phyloP scores from a whole-genome alignment of 1,284 basidiomycete species.

The Cryptococcus sp. region DNA sequence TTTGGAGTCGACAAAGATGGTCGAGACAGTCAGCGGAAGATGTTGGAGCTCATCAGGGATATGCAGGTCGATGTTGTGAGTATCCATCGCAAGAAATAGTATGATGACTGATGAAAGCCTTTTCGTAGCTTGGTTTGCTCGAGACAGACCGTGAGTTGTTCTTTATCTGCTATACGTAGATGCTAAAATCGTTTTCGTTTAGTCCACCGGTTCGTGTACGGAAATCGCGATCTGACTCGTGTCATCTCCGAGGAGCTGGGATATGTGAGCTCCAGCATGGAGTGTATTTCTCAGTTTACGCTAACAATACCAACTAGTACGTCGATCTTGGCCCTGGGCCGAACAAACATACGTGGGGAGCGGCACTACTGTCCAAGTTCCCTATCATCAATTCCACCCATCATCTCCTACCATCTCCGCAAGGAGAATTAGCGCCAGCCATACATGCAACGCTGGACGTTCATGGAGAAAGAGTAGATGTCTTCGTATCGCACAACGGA shows the following conservation, averaged over 20 bases:
- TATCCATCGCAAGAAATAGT: background rate
- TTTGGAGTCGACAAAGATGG: slow-evolving; percentile 83
- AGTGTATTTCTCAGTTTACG: background rate
- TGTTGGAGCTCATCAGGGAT: slow-evolving; percentile 73
- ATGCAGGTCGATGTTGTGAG: slow-evolving; percentile 74
- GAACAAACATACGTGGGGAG: slow-evolving; percentile 90
- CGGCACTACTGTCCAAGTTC: slow-evolving; percentile 81
- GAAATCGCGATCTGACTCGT: slow-evolving; percentile 84
- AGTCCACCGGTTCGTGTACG: slow-evolving; percentile 78
- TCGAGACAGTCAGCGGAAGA: slow-evolving; percentile 76
- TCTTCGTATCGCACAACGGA: slow-evolving; percentile 87
- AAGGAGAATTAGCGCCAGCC: slow-evolving; percentile 83
- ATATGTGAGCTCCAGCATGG: slow-evolving; percentile 61
- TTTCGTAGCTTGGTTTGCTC: slow-evolving; percentile 61
- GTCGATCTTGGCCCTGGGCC: slow-evolving; percentile 77
- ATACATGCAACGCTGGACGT: slow-evolving; percentile 86
- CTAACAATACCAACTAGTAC: slow-evolving; percentile 33
- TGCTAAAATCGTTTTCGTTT: background rate
- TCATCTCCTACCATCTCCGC: slow-evolving; percentile 83
- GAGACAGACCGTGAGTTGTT: slow-evolving; percentile 74
- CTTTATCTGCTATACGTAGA: slow-evolving; percentile 10
- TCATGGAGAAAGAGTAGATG: slow-evolving; percentile 75
- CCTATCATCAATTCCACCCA: slow-evolving; percentile 88
- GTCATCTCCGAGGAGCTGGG: slow-evolving; percentile 75
- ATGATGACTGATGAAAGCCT: background rate